Evolutionary conservation across 1,139 yeast genomes (phyloP).

Genomic region (Petasospora fabianii): DNA sequence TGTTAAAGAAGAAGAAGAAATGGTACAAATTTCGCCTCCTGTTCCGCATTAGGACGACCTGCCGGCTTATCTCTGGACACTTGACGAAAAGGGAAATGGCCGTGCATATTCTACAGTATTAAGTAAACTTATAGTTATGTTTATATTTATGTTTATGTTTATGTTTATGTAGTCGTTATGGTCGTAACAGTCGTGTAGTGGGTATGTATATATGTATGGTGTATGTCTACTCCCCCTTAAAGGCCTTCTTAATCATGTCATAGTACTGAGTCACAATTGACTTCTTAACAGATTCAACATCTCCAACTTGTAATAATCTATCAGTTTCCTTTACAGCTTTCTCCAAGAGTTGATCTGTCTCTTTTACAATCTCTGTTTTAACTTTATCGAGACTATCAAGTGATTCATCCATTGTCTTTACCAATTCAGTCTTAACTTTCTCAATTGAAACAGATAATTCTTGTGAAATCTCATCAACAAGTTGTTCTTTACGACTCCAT

Average conservation of each 20-base stretch:
- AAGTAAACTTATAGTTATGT: too few relatives aligned
- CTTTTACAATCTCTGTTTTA: slow-evolving; percentile 21
- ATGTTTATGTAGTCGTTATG: background rate
- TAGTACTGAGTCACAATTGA: slow-evolving; percentile 29
- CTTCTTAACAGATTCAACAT: too few relatives aligned
- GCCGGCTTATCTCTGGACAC: too few relatives aligned
- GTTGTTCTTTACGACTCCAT: slow-evolving; percentile 40
- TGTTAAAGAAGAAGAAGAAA: too few relatives aligned
- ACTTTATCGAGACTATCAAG: background rate
- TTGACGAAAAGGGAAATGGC: too few relatives aligned
- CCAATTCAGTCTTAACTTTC: slow-evolving; percentile 22
- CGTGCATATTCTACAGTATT: too few relatives aligned
- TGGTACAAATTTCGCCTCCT: too few relatives aligned
- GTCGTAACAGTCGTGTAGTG: background rate
- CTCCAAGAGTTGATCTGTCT: slow-evolving; percentile 19
- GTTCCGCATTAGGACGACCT: too few relatives aligned
- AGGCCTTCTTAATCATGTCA: slow-evolving; percentile 31
- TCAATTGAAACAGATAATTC: slow-evolving; percentile 31
- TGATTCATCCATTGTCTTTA: slow-evolving; percentile 21
- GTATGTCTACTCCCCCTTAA: slow-evolving; percentile 22
- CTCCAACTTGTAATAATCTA: too few relatives aligned
- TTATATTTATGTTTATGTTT: background rate
- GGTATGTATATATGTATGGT: background rate
- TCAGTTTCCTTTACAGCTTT: slow-evolving; percentile 15
- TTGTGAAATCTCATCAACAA: slow-evolving; percentile 22